Evolutionary conservation across 108 stramenopile species (phyloP).

Genomic region (Cylindrotheca closterium): DNA sequence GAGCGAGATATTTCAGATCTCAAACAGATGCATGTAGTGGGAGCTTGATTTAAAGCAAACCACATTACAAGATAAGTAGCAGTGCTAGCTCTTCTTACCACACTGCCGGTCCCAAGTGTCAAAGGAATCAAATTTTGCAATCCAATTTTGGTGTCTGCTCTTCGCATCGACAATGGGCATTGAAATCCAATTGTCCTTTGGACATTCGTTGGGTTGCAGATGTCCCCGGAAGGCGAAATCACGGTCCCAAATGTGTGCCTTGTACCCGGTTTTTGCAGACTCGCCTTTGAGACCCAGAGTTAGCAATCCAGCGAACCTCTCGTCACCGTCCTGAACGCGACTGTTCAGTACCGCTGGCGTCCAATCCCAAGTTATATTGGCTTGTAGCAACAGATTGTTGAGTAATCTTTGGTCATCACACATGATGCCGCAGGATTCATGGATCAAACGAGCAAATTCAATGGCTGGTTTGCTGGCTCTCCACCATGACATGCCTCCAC

Average conservation of each 20-base stretch:
- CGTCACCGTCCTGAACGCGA: conserved; percentile 3
- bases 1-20: conserved; percentile 11
- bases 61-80: not conserved
- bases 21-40: not conserved
- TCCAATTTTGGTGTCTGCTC: conserved; percentile 9
- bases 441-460: conserved; percentile 26
- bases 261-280: conserved; percentile 35
- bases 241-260: conserved; percentile 48
- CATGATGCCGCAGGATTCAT: conserved; percentile 29
- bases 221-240: conserved; percentile 54
- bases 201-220: conserved; percentile 34
- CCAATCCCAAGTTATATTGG: conserved; percentile 41
- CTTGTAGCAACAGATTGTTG: conserved; percentile 27
- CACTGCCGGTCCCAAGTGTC: conserved; percentile 22
- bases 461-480: conserved; percentile 29
- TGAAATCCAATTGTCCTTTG: conserved; percentile 50
- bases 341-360: not conserved
- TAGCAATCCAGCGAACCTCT: conserved; percentile 25
- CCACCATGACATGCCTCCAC: conserved; percentile 46
- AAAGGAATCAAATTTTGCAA: conserved; percentile 15
- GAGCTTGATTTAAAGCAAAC: not conserved
- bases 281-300: conserved; percentile 29
- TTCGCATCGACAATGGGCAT: conserved; percentile 43
- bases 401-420: conserved; percentile 54
- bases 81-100: not conserved